Evolutionary conservation across 2,329 filamentous ascomycete genomes (phyloP).

Genomic region (Exophiala xenobiotica): DNA sequence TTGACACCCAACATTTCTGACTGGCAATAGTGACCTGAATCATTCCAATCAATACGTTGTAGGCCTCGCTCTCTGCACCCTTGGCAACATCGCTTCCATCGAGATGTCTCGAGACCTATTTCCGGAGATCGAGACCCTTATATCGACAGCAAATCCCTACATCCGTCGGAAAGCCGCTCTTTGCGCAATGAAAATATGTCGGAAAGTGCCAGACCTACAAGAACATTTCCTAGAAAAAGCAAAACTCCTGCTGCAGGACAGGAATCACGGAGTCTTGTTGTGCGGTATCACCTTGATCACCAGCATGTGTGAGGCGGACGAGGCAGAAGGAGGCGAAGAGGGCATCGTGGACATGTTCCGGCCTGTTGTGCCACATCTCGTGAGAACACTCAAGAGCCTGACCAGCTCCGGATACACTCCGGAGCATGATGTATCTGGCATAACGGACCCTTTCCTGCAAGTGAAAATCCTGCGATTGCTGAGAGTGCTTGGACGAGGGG

Average conservation of each 20-base stretch:
- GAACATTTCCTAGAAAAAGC: constrained; percentile 97
- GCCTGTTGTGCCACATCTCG: constrained; percentile 77
- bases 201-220: constrained; percentile 94
- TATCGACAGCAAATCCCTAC: constrained; percentile 96
- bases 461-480: constrained; percentile 90
- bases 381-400: constrained; percentile 86
- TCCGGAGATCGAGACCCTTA: constrained; percentile 86
- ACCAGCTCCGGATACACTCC: constrained; percentile 95
- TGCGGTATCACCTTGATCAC: constrained; percentile 89
- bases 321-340: constrained; percentile 79
- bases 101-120: constrained; percentile 99
- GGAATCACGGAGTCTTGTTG: constrained; percentile 92
- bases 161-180: constrained; percentile 94
- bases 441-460: constrained; percentile 95
- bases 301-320: constrained; percentile 91
- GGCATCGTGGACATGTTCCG: constrained; percentile 89
- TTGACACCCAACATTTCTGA: constrained; percentile 35
- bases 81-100: constrained; percentile 95
- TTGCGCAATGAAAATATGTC: constrained; percentile 98
- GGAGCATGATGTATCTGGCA: constrained; percentile 96
- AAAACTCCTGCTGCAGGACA: constrained; percentile 79
- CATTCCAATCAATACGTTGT: constrained; percentile 99
- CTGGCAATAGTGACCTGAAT: constrained; percentile 71
- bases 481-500: constrained; percentile 80
- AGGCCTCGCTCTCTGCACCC: constrained; percentile 89